Conservation (phyloP, 345 rosid species). For the Sapria himalayana region DNA sequence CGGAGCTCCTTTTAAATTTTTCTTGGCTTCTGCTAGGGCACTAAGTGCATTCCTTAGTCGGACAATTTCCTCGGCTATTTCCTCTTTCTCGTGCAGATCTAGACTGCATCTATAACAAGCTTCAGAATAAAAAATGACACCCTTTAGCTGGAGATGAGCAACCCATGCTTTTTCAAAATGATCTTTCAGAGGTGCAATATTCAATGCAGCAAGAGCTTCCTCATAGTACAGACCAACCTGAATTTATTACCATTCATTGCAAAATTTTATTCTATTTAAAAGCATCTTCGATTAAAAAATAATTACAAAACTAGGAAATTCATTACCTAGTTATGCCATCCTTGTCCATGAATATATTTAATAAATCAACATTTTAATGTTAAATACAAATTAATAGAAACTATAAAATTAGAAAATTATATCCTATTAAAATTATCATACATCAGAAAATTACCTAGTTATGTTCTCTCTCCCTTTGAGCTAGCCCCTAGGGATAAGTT, state of each 20-base stretch:
- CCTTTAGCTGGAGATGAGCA: constrained; percentile 81
- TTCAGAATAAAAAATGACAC: constrained; percentile 59
- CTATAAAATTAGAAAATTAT: too few relatives aligned
- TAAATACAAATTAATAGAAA: too few relatives aligned
- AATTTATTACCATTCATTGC: constrained; percentile 5
- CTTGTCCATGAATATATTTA: too few relatives aligned
- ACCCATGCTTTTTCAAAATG: constrained; percentile 92
- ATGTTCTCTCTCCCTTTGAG: too few relatives aligned
- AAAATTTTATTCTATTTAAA: too few relatives aligned
- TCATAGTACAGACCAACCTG: constrained; percentile 87
- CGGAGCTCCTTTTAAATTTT: constrained; percentile 64
- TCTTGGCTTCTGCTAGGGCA: constrained; percentile 59
- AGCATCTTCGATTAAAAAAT: too few relatives aligned
- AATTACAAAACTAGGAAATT: neutral
- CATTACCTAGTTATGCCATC: too few relatives aligned
- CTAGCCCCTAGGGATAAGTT: too few relatives aligned
- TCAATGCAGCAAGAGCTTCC: constrained; percentile 69
- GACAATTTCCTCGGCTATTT: constrained; percentile 84
- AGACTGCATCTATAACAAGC: constrained; percentile 72
- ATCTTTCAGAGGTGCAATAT: constrained; percentile 56
- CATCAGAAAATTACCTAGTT: too few relatives aligned
- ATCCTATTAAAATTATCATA: too few relatives aligned
- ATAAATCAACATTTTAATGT: too few relatives aligned
- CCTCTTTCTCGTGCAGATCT: constrained; percentile 94
- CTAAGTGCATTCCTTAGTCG: constrained; percentile 51